Base-by-base conservation (phyloP, 2,329 filamentous ascomycete genomes). In the Calonectria ilicicola region DNA sequence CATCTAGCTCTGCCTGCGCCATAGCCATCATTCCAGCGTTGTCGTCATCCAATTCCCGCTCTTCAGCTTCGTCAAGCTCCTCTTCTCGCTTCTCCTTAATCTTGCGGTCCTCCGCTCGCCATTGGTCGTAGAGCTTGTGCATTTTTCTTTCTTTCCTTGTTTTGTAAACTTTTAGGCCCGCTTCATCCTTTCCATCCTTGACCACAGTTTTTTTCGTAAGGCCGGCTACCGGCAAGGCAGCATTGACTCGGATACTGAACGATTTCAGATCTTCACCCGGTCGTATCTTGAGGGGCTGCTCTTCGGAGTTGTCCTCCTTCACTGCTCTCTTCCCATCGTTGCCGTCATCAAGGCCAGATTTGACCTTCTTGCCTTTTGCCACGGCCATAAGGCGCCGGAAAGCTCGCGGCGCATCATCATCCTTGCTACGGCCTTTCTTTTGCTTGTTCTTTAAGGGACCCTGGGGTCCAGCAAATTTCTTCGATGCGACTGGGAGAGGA, bases 61-160 rank as follows among this genome's bases (percentile, higher is more conserved):
- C 91, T 69, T 92, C 91, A 77, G 91, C 91, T 47, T 90, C 85
- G 78, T 93, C 91, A 63, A 91, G 84, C 72, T 92, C 91, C 64
- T 94, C 93, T 56, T 93, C 91, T 67, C 89, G 90, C 77, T 90
- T 87, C 64, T 93, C 92, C 75, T 91, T 86, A 49, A 91, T 86
- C 80, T 91, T 91, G 65, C 86, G 86, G 26, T 94, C 93, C 78
- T 93, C 90, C 76, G 92, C 92, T 66, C 89, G 87, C 89, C 94
- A 95, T 77, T 96, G 94, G 53, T 93, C 92, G 81, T 96, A 95
- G 75, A 95, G 89, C 80, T 94, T 94, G 78, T 92, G 92, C 87
- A 98, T 93, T 76, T 93, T 93, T 82, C 92, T 93, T 85, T 98
- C 96, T 80, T 96, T 97, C 82, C 93, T 93, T 7, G 96, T 98